These are phyloP conservation scores for Diutina pseudorugosa DNA, from an alignment of 1,139 yeast genomes.

Conservation along the genomic window DNA sequence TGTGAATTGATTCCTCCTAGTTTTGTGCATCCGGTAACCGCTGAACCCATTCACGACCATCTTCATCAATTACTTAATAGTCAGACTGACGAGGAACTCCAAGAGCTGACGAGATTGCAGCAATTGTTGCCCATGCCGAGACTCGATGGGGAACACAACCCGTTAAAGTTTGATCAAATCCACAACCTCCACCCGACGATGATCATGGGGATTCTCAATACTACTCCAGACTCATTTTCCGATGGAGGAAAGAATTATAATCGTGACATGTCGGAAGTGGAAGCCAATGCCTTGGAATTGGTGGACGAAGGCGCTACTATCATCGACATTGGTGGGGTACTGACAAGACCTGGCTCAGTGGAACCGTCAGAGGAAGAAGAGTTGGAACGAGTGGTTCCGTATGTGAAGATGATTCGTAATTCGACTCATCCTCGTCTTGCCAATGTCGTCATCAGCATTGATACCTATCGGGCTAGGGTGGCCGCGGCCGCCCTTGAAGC, in stretches of 20 bases:
- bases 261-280: slow-evolving; percentile 16
- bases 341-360: slow-evolving; percentile 73
- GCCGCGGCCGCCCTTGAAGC: slow-evolving; percentile 56
- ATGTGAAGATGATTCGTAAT: slow-evolving; percentile 50
- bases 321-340: slow-evolving; percentile 86
- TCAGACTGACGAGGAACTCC: slow-evolving; percentile 22
- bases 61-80: slow-evolving; percentile 40
- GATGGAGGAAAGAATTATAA: slow-evolving; percentile 56
- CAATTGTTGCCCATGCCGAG: slow-evolving; percentile 27
- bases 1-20: slow-evolving; percentile 65
- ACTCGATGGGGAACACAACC: slow-evolving; percentile 10
- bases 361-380: slow-evolving; percentile 53
- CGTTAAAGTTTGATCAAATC: slow-evolving; percentile 23
- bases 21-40: slow-evolving; percentile 66
- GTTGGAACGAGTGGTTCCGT: slow-evolving; percentile 54
- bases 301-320: slow-evolving; percentile 51
- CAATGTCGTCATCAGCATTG: slow-evolving; percentile 54
- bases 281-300: slow-evolving; percentile 30
- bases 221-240: slow-evolving; percentile 92
- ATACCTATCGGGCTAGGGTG: slow-evolving; percentile 69
- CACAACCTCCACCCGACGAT: slow-evolving; percentile 20
- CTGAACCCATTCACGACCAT: slow-evolving; percentile 66
- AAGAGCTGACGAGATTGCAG: slow-evolving; percentile 33
- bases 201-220: slow-evolving; percentile 79
- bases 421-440: slow-evolving; percentile 19